phyloP scores from a whole-genome alignment of 306 rosid genomes.

The Quercus berberidifolia region DNA sequence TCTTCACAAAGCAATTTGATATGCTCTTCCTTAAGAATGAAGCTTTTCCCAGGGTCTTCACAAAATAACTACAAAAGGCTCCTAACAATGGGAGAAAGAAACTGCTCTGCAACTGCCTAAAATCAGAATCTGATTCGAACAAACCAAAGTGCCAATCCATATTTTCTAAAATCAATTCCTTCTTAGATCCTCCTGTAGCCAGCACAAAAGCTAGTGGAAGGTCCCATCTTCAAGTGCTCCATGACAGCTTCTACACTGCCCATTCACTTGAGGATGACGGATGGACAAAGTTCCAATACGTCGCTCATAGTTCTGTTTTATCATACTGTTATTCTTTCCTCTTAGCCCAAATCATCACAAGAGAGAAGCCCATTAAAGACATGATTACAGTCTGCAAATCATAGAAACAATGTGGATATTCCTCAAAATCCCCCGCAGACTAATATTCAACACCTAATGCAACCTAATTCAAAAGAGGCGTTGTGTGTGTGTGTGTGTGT shows the following conservation, averaged over 20 bases:
- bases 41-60: no score
- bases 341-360: slow-evolving; percentile 79
- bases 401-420: background rate
- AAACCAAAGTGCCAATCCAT: background rate
- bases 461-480: background rate
- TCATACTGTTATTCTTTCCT: slow-evolving; percentile 33
- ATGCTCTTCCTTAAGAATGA: no score
- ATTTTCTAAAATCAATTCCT: background rate
- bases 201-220: background rate
- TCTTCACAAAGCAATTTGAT: no score
- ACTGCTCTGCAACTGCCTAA: background rate
- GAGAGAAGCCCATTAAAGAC: slow-evolving; percentile 98
- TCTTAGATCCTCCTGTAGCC: background rate
- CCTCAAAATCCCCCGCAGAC: slow-evolving; percentile 1
- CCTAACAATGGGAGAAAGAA: background rate
- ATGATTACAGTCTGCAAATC: slow-evolving; percentile 81
- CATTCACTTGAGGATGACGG: background rate
- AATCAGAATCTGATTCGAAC: background rate
- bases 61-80: background rate
- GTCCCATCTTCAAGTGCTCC: background rate
- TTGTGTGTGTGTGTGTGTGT: no score
- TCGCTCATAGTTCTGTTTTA: slow-evolving; percentile 9
- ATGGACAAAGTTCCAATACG: slow-evolving; percentile 8
- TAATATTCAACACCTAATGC: background rate
- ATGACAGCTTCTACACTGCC: slow-evolving; percentile 1